These are phyloP conservation scores for Arthrinium puccinioides DNA, from an alignment of 2,329 filamentous ascomycete genomes.

Conservation along the genomic window DNA sequence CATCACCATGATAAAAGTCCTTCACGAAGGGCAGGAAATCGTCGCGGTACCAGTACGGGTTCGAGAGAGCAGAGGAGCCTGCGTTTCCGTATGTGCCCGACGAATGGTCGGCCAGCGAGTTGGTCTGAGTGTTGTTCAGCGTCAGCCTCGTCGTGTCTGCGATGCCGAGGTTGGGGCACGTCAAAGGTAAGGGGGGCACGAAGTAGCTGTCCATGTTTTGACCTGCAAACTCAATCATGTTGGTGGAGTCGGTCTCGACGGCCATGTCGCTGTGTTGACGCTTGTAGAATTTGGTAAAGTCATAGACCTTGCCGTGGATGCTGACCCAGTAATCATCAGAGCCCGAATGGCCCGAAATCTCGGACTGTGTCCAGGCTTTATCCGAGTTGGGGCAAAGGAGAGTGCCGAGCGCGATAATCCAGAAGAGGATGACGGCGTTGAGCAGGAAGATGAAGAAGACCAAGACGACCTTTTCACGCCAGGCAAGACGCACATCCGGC, in stretches of 20 bases:
- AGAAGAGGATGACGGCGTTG: conserved; percentile 81
- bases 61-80: conserved; percentile 47
- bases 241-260: conserved; percentile 49
- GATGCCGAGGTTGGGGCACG: conserved; percentile 67
- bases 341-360: conserved; percentile 67
- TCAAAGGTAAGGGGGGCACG: conserved; percentile 63
- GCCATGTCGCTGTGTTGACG: conserved; percentile 71
- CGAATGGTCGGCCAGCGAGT: conserved; percentile 54
- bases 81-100: conserved; percentile 58
- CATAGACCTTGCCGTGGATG: conserved; percentile 83
- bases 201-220: conserved; percentile 81
- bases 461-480: conserved; percentile 89
- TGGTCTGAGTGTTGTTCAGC: conserved; percentile 56
- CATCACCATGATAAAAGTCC: conserved; percentile 78
- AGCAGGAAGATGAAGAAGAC: conserved; percentile 73
- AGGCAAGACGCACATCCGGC: conserved; percentile 92
- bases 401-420: conserved; percentile 79
- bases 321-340: conserved; percentile 78
- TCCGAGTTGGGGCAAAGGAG: conserved; percentile 85
- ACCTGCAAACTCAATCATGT: conserved; percentile 76
- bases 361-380: conserved; percentile 72
- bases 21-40: conserved; percentile 73
- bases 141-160: conserved; percentile 48
- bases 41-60: conserved; percentile 69
- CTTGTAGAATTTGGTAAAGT: conserved; percentile 83